These are phyloP conservation scores for Neofusicoccum sp. DNA, from an alignment of 2,329 filamentous ascomycete species.

Conservation along the genomic window DNA sequence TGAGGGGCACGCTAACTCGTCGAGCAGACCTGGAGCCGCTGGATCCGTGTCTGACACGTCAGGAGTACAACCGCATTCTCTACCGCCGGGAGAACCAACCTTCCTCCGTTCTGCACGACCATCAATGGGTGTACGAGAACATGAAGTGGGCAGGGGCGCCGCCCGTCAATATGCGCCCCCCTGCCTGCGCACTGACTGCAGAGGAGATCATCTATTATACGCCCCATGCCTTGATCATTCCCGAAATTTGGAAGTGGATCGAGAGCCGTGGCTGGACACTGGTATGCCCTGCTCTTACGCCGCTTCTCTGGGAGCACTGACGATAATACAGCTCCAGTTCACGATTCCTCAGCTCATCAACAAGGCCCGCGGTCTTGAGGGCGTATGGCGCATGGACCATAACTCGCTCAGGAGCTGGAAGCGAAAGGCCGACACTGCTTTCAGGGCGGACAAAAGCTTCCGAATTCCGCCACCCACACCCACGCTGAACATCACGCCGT, in stretches of 20 bases:
- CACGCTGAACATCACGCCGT: not conserved
- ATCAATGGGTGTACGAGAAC: not conserved
- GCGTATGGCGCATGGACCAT: not conserved
- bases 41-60: not conserved
- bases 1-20: not conserved
- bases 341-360: not conserved
- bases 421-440: not conserved
- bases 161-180: not conserved
- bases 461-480: not conserved
- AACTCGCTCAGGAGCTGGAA: not conserved
- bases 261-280: not conserved
- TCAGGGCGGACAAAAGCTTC: not conserved
- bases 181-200: not conserved
- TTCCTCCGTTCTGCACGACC: not conserved
- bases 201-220: slow-evolving; percentile 1
- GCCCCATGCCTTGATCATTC: not conserved
- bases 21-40: not conserved
- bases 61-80: not conserved
- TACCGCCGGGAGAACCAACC: not conserved
- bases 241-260: slow-evolving; percentile 1
- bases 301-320: not conserved
- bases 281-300: not conserved
- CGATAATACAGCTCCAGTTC: not conserved
- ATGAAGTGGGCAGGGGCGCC: not conserved
- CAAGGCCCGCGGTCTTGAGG: not conserved